Conservation (phyloP, 169 alveolate species). For the Eimeria acervulina region DNA sequence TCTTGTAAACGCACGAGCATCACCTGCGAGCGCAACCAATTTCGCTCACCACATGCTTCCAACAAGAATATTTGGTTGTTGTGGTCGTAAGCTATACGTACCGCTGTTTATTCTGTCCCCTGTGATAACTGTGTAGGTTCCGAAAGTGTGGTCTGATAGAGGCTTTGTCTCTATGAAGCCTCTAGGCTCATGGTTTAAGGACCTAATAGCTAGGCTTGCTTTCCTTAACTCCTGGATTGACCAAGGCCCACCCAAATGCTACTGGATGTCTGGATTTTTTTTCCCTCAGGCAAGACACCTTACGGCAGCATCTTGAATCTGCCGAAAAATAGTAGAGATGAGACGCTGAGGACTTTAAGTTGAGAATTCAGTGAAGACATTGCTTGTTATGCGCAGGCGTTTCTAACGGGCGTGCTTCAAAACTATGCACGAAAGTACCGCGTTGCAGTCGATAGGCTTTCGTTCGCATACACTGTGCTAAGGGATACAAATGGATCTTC, state of each 20-base stretch:
- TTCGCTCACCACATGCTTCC: neutral
- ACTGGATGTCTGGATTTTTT: constrained; percentile 95
- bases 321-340: neutral
- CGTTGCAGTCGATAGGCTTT: constrained; percentile 95
- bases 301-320: neutral
- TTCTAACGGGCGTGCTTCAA: constrained; percentile 96
- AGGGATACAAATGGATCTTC: constrained; percentile 43
- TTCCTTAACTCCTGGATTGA: constrained; percentile 95
- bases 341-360: constrained; percentile 88
- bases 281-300: constrained; percentile 92
- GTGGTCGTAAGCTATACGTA: neutral
- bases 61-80: neutral
- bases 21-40: neutral
- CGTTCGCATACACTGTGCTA: constrained; percentile 91
- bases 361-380: constrained; percentile 93
- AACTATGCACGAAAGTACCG: constrained; percentile 94
- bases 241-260: constrained; percentile 93
- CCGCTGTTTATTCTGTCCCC: neutral
- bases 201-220: constrained; percentile 91
- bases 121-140: constrained; percentile 87
- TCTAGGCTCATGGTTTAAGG: constrained; percentile 92
- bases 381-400: constrained; percentile 90
- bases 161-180: constrained; percentile 96
- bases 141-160: constrained; percentile 93
- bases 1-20: neutral